Percentiles rank a stretch among this genome's conserved stretches.
Evolutionary conservation across 2,329 filamentous ascomycete species (phyloP).

Genomic region (Dichotomopilus funicola): DNA sequence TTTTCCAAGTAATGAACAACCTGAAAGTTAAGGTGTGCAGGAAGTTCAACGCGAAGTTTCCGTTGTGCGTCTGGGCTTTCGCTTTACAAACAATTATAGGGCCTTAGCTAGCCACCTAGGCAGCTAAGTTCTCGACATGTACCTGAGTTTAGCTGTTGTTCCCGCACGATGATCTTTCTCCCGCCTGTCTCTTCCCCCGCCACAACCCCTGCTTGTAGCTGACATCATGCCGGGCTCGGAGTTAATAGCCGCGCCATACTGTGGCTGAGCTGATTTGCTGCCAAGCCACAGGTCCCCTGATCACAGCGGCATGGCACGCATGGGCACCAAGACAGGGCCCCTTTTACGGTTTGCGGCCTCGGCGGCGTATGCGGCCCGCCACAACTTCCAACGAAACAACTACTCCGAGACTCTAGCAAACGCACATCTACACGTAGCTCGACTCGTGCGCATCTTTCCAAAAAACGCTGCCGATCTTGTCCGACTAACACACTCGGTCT

Average conservation of each 20-base stretch:
- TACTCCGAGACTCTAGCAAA: not conserved
- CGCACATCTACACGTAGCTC: not conserved
- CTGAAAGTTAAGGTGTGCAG: too few relatives aligned
- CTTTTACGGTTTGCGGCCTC: not conserved
- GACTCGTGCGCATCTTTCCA: too few relatives aligned
- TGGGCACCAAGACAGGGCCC: not conserved
- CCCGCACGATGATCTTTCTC: not conserved
- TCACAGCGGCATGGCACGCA: not conserved
- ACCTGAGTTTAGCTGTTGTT: too few relatives aligned
- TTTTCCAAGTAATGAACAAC: not conserved
- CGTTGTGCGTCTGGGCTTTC: too few relatives aligned
- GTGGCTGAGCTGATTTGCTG: constrained; percentile 2
- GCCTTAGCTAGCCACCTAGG: too few relatives aligned
- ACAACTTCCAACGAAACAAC: not conserved
- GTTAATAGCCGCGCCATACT: not conserved
- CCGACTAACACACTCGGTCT: too few relatives aligned
- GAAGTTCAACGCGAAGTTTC: too few relatives aligned
- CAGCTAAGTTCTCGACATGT: too few relatives aligned
- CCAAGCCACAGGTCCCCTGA: constrained; percentile 4
- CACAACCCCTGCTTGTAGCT: not conserved
- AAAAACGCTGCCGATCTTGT: too few relatives aligned
- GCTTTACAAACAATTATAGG: too few relatives aligned
- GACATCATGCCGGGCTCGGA: not conserved
- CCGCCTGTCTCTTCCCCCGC: not conserved
- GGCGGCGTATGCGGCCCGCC: not conserved